These are phyloP conservation scores for Plantago ovata DNA, from an alignment of 257 asterid species.

Conservation along the genomic window DNA sequence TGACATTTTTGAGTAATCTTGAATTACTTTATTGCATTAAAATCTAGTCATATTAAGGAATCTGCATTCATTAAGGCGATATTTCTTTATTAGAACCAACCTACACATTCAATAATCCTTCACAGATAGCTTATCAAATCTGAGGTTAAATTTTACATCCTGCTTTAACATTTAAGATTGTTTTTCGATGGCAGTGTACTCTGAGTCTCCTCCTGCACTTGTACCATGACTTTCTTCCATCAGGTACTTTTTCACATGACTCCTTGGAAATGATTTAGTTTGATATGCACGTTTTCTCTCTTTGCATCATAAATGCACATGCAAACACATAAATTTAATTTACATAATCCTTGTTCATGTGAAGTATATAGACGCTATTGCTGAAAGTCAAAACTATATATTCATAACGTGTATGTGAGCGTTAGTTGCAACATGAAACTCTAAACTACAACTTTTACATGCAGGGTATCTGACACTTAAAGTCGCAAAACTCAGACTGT, in stretches of 20 bases:
- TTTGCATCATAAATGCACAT: not conserved
- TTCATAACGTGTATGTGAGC: too few relatives aligned
- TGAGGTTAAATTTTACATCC: not conserved
- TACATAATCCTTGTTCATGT: not conserved
- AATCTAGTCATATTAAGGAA: not conserved
- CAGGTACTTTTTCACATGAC: constrained; percentile 5
- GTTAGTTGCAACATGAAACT: too few relatives aligned
- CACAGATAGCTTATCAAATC: too few relatives aligned
- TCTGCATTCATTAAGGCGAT: not conserved
- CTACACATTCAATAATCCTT: not conserved
- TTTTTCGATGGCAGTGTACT: constrained; percentile 10
- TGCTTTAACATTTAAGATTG: not conserved
- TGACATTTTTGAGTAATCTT: not conserved
- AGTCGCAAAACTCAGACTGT: constrained; percentile 12
- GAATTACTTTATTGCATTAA: not conserved
- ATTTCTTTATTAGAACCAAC: not conserved
- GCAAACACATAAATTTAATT: not conserved
- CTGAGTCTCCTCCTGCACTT: constrained; percentile 17
- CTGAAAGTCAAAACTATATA: not conserved
- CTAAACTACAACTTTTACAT: not conserved
- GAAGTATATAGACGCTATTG: not conserved
- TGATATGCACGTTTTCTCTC: not conserved
- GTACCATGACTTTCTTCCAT: constrained; percentile 7
- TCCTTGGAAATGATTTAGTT: not conserved
- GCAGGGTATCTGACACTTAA: constrained; percentile 8